Evolutionary conservation across 2,329 filamentous ascomycete species (phyloP), one percentile per base, ranked within the genome.

Genomic region (Tolypocladium cylindrosporum): DNA sequence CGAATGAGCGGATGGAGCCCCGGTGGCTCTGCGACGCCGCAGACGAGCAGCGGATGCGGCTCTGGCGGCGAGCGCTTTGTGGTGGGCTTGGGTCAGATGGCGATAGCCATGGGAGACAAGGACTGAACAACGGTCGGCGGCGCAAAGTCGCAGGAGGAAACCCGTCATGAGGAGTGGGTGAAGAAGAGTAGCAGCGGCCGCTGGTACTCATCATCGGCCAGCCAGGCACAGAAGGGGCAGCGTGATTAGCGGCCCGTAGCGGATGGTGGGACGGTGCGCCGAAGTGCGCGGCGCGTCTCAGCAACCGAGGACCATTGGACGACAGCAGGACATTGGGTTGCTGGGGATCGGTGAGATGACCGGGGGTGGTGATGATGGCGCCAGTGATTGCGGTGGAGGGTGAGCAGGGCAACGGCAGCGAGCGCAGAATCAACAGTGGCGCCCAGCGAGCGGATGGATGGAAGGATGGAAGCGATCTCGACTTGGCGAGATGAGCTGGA

Each of bases 121-220:
- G 69, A 70, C 72, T 64, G 75, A 75, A 66, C 71, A 76, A 65
- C 75, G 73, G 69, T 77, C 74, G 64, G 73, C 68, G 67, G 75
- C 73, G 68, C 78, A 80, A 62, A 78, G 71, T 68, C 73, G 71
- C 59, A 79, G 67, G 61, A 79, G 72, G 66, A 74, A 75, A 65
- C 70, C 72, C 66, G 74, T 78, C 79, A 81, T 81, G 75, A 67
- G 68, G 61, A 67, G 56, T 45, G 55, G 57, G 50, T 57, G 58
- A 54, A 54, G 59, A 50, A 58, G 59, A 64, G 59, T 60, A 66
- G 60, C 63, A 59, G 64, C 60, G 61, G 62, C 56, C 55, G 42
- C 27, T n/a, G 37, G 9, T 58, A 51, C 55, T 59, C 57, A 55
- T 55, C 42, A 27, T 43, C 34, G 42, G 48, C 48, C 45, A 31